These are phyloP conservation scores for Xylaria sp. DNA, from an alignment of 2,329 filamentous ascomycete species.

Conservation along the genomic window DNA sequence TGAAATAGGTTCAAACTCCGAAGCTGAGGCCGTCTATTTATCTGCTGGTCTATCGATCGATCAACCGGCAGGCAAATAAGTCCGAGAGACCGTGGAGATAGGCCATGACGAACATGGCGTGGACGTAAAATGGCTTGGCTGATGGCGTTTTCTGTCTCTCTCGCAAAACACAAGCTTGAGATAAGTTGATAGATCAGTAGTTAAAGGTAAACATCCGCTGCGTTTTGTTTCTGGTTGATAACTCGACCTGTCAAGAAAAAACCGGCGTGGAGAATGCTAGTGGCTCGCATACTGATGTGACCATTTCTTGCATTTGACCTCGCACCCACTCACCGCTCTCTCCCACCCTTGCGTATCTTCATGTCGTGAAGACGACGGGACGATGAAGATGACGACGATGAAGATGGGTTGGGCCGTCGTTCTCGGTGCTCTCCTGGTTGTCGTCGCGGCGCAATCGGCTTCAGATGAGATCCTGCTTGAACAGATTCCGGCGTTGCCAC, in stretches of 20 bases:
- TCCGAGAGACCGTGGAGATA: neutral
- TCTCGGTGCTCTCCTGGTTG: neutral
- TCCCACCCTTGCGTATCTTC: neutral
- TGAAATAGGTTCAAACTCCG: too few species aligned
- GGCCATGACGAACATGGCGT: neutral
- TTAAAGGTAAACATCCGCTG: too few species aligned
- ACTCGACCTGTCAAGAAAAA: too few species aligned
- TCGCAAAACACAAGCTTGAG: neutral
- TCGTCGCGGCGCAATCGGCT: slow-evolving; percentile 4
- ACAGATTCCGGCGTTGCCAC: slow-evolving; percentile 13
- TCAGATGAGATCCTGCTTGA: slow-evolving; percentile 7
- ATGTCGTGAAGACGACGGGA: too few species aligned
- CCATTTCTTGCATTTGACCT: neutral
- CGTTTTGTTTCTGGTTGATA: too few species aligned
- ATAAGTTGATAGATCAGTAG: neutral
- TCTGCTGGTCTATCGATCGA: too few species aligned
- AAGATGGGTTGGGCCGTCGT: neutral
- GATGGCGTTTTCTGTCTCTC: neutral
- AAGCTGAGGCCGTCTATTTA: too few species aligned
- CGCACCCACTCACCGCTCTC: neutral
- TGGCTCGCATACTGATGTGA: neutral
- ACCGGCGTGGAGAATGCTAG: neutral
- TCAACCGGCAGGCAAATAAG: neutral
- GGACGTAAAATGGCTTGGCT: neutral
- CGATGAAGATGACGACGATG: neutral